Percentiles rank a stretch among this genome's conserved stretches.
Evolutionary conservation across 1,284 basidiomycete species (phyloP).

Genomic region (Lignosus rhinocerotis): DNA sequence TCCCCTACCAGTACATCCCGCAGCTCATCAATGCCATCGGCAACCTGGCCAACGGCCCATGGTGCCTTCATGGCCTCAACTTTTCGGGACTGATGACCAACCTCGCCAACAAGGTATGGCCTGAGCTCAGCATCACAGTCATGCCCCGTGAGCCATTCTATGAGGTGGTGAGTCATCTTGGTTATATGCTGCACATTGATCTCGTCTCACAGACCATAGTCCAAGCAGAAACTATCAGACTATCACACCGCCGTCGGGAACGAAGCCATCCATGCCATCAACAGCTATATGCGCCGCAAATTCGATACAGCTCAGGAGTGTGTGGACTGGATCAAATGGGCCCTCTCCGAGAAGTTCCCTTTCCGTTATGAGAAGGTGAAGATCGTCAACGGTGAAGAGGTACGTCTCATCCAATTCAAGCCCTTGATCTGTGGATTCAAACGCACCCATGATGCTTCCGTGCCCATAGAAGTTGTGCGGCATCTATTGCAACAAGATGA

Average conservation of each 20-base stretch:
- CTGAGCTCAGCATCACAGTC: background rate
- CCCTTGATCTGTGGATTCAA: too few relatives aligned
- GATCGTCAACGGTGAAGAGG: background rate
- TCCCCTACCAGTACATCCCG: background rate
- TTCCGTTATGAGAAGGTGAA: slow-evolving; percentile 1
- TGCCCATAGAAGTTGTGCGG: too few relatives aligned
- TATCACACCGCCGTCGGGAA: background rate
- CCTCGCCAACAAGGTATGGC: background rate
- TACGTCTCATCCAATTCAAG: background rate
- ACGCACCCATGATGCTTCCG: too few relatives aligned
- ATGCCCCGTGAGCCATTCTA: background rate
- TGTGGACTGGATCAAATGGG: background rate
- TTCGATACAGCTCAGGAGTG: background rate
- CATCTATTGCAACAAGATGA: too few relatives aligned
- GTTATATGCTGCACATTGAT: too few relatives aligned
- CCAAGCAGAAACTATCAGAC: slow-evolving; percentile 7
- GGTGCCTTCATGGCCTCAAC: background rate
- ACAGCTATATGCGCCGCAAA: background rate
- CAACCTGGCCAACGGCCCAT: background rate
- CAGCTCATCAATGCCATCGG: slow-evolving; percentile 1
- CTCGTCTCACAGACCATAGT: background rate
- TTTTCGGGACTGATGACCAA: background rate
- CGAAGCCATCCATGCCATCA: background rate
- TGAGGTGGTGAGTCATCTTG: background rate
- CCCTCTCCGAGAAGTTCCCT: background rate